Evolutionary conservation across 345 rosid genomes (phyloP).

Genomic region (Brassica rapa): DNA sequence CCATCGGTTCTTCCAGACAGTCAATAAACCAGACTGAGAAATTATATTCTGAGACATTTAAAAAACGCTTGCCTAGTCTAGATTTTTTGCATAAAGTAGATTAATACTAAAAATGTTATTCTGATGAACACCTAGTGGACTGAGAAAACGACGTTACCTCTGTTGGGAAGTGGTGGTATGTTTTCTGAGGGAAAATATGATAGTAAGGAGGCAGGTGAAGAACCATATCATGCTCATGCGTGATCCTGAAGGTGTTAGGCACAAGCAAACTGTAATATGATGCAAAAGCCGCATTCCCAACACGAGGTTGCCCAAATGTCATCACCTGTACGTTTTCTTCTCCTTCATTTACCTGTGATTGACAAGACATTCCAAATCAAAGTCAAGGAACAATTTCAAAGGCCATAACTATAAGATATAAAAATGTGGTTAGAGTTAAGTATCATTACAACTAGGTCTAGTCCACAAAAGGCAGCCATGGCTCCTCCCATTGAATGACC

Average conservation of each 20-base stretch:
- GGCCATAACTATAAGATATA: background rate
- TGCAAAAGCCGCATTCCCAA: conserved; percentile 89
- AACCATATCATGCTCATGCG: conserved; percentile 81
- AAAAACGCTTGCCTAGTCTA: background rate
- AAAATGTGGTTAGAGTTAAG: background rate
- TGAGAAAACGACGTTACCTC: conserved; percentile 46
- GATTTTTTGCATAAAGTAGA: background rate
- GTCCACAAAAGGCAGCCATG: conserved; percentile 87
- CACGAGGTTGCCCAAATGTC: conserved; percentile 97
- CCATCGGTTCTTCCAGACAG: background rate
- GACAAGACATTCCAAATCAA: conserved; percentile 18
- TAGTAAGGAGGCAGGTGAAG: conserved; percentile 93
- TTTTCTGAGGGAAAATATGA: conserved; percentile 70
- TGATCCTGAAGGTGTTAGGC: conserved; percentile 73
- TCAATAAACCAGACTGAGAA: background rate
- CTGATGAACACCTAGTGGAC: conserved; percentile 4
- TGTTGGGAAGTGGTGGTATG: conserved; percentile 94
- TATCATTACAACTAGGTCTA: conserved; percentile 69
- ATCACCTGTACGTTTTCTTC: conserved; percentile 65
- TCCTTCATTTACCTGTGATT: conserved; percentile 67
- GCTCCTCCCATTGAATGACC: conserved; percentile 99
- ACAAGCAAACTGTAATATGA: conserved; percentile 65
- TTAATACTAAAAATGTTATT: background rate
- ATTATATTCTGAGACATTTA: background rate
- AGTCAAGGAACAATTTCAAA: conserved; percentile 5